phyloP scores from a whole-genome alignment of 2,329 filamentous ascomycete species.

The Tolypocladium cylindrosporum region DNA sequence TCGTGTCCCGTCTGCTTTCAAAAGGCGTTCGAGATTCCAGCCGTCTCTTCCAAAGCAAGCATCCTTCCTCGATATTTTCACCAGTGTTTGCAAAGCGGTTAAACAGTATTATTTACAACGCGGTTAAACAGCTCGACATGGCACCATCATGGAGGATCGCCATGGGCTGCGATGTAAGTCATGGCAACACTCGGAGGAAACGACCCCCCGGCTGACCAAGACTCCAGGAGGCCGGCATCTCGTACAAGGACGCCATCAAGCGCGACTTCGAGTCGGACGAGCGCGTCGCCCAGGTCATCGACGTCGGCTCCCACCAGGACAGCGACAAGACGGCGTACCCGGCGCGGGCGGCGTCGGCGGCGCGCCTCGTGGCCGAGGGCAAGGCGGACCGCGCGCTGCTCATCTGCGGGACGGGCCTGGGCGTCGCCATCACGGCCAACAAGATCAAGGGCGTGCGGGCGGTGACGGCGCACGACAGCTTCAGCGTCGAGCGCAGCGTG shows the following conservation, averaged over 20 bases:
- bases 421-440: constrained; percentile 82
- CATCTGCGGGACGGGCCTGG: constrained; percentile 79
- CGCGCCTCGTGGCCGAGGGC: constrained; percentile 49
- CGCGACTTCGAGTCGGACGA: constrained; percentile 57
- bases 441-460: constrained; percentile 76
- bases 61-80: neutral
- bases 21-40: neutral
- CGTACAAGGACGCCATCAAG: constrained; percentile 72
- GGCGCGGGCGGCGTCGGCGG: constrained; percentile 65
- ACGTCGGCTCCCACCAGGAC: constrained; percentile 59
- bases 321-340: constrained; percentile 76
- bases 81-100: neutral
- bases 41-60: too few species aligned
- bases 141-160: constrained; percentile 41
- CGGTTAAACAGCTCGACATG: constrained; percentile 21
- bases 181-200: neutral
- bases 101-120: neutral
- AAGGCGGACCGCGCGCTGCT: constrained; percentile 68
- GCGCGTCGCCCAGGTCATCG: constrained; percentile 57
- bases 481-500: constrained; percentile 70
- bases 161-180: constrained; percentile 43
- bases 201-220: neutral
- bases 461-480: constrained; percentile 84
- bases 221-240: constrained; percentile 56
- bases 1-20: neutral